phyloP scores from a whole-genome alignment of 805 yeast species.

The Teunomyces atbi region DNA sequence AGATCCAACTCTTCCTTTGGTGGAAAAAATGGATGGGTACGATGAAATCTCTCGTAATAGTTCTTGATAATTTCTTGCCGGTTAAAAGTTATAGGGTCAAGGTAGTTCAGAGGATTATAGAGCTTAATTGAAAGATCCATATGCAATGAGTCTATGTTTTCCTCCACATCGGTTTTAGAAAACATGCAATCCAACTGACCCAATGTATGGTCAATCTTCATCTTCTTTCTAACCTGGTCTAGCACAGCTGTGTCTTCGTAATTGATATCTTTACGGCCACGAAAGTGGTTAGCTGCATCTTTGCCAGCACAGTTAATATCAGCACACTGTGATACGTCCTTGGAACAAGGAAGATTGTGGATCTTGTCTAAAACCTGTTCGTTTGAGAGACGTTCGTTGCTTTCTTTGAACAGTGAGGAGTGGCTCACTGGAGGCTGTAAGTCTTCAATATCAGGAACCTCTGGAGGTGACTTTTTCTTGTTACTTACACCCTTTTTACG shows the following conservation, averaged over 20 bases:
- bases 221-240: slow-evolving; percentile 5
- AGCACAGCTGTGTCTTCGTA: slow-evolving; percentile 3
- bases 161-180: background rate
- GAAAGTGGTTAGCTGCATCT: slow-evolving; percentile 3
- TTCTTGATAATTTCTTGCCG: slow-evolving; percentile 10
- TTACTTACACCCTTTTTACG: slow-evolving; percentile 47
- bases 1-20: slow-evolving; percentile 30
- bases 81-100: slow-evolving; percentile 15
- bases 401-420: background rate
- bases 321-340: background rate
- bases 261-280: background rate
- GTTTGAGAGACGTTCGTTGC: slow-evolving; percentile 1
- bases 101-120: slow-evolving; percentile 15
- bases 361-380: background rate
- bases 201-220: slow-evolving; percentile 7
- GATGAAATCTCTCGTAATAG: slow-evolving; percentile 40
- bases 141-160: background rate
- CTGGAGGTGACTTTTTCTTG: slow-evolving; percentile 5
- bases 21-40: slow-evolving; percentile 49
- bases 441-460: slow-evolving; percentile 21
- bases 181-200: slow-evolving; percentile 6
- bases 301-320: slow-evolving; percentile 4
- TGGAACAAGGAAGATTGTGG: slow-evolving; percentile 7
- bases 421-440: background rate
- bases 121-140: slow-evolving; percentile 3